Base-by-base conservation (phyloP, 2,329 filamentous ascomycete genomes). In the Exserohilum rostratum region DNA sequence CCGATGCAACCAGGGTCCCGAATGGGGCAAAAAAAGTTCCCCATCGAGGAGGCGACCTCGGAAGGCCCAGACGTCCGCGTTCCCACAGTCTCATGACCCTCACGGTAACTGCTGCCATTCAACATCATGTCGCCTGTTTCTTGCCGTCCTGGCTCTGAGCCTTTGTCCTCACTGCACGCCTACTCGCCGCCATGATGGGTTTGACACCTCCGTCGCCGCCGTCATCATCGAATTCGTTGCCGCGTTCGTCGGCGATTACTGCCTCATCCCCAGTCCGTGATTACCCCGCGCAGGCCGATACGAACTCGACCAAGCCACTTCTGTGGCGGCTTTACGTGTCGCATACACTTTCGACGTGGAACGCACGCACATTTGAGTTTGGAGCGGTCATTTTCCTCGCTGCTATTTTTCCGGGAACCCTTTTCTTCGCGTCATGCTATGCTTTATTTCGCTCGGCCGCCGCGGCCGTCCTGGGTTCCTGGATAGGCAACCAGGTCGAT, bases 351-450 rank as follows among this genome's bases (percentile, higher is more conserved):
- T 80, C 79, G 0, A 76, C 79, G 4, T 82, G 80, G 80, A 82
- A 81, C 56, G 76, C 77, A 1, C 73, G 80, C 17, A 68, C 74
- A 1, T 82, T 82, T 62, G 80, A 82, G 59, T 81, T 82, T 55
- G 79, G 77, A 30, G 76, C 79, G n/a, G 76, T 81, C 11, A 71
- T 82, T 11, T 82, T 81, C 61, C 70, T 82, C 0, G 77, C 78
- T 2, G 60, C 68, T 3, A 76, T 80, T 29, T 81, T 76, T 44
- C 79, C 79, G 0, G 64, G 78, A 0, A 90, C 87, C 0, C 76
- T 91, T 18, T 78, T 89, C 18, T 87, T 85, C 31, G 80, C 87
- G 51, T 90, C 88, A 0, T 75, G 87, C n/a, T 91, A 91, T 65
- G 88, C 88, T 0, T 74, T 91, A 6, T 77, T 81, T 5, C 83